Evolutionary conservation across 768 basidiomycete genomes (phyloP).

Genomic region (Sistotremastrum niveocremeum): DNA sequence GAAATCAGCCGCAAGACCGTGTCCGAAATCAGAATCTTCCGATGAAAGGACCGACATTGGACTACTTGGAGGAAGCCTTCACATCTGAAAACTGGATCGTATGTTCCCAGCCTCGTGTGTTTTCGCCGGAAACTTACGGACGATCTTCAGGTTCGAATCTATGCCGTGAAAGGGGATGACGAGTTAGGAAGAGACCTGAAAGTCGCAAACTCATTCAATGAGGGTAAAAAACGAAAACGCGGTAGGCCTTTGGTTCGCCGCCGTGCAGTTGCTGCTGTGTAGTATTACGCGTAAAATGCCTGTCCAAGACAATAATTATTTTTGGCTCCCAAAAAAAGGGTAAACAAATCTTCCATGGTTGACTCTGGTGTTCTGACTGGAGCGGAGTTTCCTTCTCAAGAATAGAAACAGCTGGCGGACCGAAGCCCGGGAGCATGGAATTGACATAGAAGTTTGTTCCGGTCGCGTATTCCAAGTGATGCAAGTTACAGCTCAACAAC

Average conservation of each 20-base stretch:
- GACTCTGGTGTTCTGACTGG: too few species aligned
- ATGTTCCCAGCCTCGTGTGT: constrained; percentile 15
- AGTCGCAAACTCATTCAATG: constrained; percentile 69
- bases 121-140: neutral
- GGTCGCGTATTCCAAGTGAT: too few species aligned
- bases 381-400: too few species aligned
- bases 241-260: constrained; percentile 54
- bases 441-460: too few species aligned
- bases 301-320: too few species aligned
- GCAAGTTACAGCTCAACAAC: too few species aligned
- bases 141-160: constrained; percentile 64
- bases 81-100: constrained; percentile 99
- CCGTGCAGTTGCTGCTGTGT: neutral
- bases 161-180: constrained; percentile 90
- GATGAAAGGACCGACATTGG: constrained; percentile 60
- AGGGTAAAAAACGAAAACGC: constrained; percentile 84
- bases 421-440: too few species aligned
- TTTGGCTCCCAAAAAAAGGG: too few species aligned
- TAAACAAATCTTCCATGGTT: too few species aligned
- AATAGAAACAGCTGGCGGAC: too few species aligned
- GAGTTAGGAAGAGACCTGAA: constrained; percentile 80
- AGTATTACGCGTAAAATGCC: too few species aligned
- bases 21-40: constrained; percentile 85
- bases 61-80: constrained; percentile 94
- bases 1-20: constrained; percentile 60